Evolutionary conservation across 2,329 filamentous ascomycete genomes (phyloP).

Genomic region (Penicillium sp.): DNA sequence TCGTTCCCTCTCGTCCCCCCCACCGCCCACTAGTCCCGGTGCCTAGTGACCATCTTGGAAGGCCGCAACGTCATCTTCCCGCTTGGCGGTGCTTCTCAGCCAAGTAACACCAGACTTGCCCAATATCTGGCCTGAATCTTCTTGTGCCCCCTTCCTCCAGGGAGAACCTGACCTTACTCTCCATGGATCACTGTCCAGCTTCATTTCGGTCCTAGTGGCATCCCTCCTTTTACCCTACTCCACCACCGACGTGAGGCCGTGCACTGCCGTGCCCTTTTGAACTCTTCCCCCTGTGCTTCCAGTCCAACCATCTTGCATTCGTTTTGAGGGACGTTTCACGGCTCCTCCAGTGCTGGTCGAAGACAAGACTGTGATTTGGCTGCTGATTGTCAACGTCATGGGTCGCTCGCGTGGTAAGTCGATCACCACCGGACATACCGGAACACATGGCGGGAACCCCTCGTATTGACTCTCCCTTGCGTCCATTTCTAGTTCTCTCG

Average conservation of each 20-base stretch:
- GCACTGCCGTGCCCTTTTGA: constrained; percentile 18
- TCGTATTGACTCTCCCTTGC: constrained; percentile 27
- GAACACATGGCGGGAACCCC: constrained; percentile 1
- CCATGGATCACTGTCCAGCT: too few relatives aligned
- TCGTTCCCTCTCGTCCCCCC: too few relatives aligned
- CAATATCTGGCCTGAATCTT: too few relatives aligned
- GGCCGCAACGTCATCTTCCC: too few relatives aligned
- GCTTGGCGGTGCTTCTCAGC: too few relatives aligned
- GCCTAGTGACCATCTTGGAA: too few relatives aligned
- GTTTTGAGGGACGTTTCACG: constrained; percentile 8
- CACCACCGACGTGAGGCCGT: constrained; percentile 11
- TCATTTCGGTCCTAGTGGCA: too few relatives aligned
- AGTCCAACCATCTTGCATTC: constrained; percentile 1
- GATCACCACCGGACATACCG: constrained; percentile 13
- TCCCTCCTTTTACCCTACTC: constrained; percentile 7
- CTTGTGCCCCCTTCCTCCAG: too few relatives aligned
- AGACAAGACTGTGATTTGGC: constrained; percentile 4
- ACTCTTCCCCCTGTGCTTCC: constrained; percentile 5
- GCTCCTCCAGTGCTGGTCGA: constrained; percentile 2
- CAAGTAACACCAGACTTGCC: too few relatives aligned
- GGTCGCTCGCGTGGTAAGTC: constrained; percentile 42
- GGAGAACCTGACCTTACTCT: too few relatives aligned
- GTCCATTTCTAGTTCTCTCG: constrained; percentile 64
- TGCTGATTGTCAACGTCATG: constrained; percentile 27
- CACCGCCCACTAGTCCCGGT: too few relatives aligned